phyloP scores from a whole-genome alignment of 768 basidiomycete species.

The Pulveroboletus sp. region DNA sequence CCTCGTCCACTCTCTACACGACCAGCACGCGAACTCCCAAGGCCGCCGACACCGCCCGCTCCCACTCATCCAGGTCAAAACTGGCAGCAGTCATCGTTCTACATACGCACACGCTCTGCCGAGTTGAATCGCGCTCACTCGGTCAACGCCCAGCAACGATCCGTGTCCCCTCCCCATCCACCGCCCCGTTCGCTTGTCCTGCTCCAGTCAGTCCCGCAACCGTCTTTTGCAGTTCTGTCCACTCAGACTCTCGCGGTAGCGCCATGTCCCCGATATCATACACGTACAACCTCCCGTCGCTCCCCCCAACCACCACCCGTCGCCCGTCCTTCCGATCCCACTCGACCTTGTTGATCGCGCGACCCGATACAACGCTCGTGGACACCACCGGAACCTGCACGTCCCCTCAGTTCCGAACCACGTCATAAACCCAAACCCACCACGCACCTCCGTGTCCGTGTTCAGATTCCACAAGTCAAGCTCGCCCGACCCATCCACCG shows the following conservation, averaged over 20 bases:
- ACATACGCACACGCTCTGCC: no score
- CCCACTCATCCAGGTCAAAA: no score
- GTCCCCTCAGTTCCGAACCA: conserved; percentile 1
- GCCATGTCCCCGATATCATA: conserved; percentile 94
- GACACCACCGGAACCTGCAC: conserved; percentile 87
- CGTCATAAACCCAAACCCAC: not conserved
- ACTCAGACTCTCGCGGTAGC: conserved; percentile 84
- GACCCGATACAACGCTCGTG: conserved; percentile 69
- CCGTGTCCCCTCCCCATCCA: conserved; percentile 27
- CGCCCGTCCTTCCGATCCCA: conserved; percentile 95
- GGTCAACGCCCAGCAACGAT: conserved; percentile 33
- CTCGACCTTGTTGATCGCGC: conserved; percentile 90
- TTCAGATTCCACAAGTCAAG: conserved; percentile 99
- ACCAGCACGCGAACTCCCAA: no score
- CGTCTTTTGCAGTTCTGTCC: conserved; percentile 89
- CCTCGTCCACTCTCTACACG: no score
- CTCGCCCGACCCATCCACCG: conserved; percentile 90
- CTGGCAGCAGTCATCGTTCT: no score
- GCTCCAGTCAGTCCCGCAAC: conserved; percentile 63
- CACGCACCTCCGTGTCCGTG: conserved; percentile 86
- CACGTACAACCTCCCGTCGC: conserved; percentile 88
- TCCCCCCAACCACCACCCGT: conserved; percentile 84
- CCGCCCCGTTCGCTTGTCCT: conserved; percentile 37
- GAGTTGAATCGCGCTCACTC: no score
- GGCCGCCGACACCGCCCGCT: no score